Base-by-base conservation (phyloP, 163 green algal species). In the Scenedesmus sp. region DNA sequence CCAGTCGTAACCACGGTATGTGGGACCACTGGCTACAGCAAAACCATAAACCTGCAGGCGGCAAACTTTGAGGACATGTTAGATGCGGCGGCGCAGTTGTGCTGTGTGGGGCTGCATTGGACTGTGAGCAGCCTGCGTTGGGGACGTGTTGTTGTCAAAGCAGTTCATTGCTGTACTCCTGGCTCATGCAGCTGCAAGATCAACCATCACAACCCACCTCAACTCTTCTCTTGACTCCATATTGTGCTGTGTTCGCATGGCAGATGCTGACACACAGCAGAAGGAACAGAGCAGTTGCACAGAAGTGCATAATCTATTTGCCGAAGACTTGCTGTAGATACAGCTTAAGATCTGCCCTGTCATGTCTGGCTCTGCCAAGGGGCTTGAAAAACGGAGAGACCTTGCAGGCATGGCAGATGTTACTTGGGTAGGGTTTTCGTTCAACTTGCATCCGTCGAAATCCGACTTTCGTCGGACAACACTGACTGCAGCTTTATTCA, bases 1-100 rank as follows among this genome's bases (percentile, higher is more conserved):
- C 90, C 91, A 93, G 70, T 93, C 78, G 68, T 93, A 92, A 42
- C 46, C 82, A 0, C 10, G 26, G 30, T 76, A 89, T 0, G 82
- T 84, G 24, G 49, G 49, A 7, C 49, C 40, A 24, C 46, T 51
- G 10, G 51, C 81, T 2, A 89, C 65, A 24, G 89, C 72, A 42
- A 92, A 92, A 13, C 89, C 89, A 51, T 87, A 92, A 26, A 92
- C 83, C 68, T 89, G 80, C 22, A 43, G 43, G 24, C 35, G n/a
- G 30, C 73, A 82, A n/a, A n/a, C n/a, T n/a, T n/a, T n/a, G n/a
- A n/a, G n/a, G n/a, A n/a, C n/a, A n/a, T n/a, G n/a, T n/a, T n/a
- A n/a, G n/a, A n/a, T n/a, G n/a, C n/a, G n/a, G n/a, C n/a, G n/a
- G n/a, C n/a, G n/a, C n/a, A n/a, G n/a, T n/a, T n/a, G n/a, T n/a